A percentile compares a stretch with the other conserved stretches of the same genome.
Conservation (phyloP, 2,329 filamentous ascomycete genomes). For the Paracorniculantispora psalliotae region DNA sequence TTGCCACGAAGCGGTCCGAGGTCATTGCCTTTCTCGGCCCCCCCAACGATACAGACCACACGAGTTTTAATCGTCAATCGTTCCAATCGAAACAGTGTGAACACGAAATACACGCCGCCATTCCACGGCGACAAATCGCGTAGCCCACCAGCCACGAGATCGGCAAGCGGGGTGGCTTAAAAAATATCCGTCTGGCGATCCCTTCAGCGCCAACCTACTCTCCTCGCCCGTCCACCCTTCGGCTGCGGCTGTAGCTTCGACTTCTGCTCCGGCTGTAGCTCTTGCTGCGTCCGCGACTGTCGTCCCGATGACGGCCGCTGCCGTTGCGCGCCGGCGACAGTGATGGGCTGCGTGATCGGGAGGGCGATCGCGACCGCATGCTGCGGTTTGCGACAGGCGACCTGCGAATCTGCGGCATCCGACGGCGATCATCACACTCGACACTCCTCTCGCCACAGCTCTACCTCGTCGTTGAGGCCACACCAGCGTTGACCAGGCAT, state of each 20-base stretch:
- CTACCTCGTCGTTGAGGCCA: slow-evolving; percentile 24
- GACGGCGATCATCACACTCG: slow-evolving; percentile 1
- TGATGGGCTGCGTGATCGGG: slow-evolving; percentile 22
- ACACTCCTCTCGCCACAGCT: slow-evolving; percentile 22
- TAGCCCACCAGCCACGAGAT: too few relatives aligned
- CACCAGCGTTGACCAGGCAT: slow-evolving; percentile 28
- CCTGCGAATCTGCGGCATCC: slow-evolving; percentile 34
- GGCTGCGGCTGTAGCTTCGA: slow-evolving; percentile 17
- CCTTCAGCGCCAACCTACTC: slow-evolving; percentile 38
- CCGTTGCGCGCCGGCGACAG: slow-evolving; percentile 6
- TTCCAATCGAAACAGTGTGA: too few relatives aligned
- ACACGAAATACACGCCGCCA: too few relatives aligned
- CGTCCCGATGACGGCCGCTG: neutral
- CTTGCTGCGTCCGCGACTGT: slow-evolving; percentile 23
- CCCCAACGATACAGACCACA: too few relatives aligned
- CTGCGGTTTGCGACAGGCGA: slow-evolving; percentile 18
- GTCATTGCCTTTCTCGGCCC: slow-evolving; percentile 55
- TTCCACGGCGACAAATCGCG: too few relatives aligned
- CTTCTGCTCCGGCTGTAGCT: slow-evolving; percentile 24
- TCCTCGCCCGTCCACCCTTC: slow-evolving; percentile 25
- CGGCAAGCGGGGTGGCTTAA: too few relatives aligned
- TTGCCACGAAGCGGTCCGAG: slow-evolving; percentile 47
- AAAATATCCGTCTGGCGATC: too few relatives aligned
- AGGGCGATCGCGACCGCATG: slow-evolving; percentile 19
- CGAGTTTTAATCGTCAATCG: too few relatives aligned